Evolutionary conservation across 805 yeast genomes (phyloP).

Genomic region (Metschnikowia henanensis): DNA sequence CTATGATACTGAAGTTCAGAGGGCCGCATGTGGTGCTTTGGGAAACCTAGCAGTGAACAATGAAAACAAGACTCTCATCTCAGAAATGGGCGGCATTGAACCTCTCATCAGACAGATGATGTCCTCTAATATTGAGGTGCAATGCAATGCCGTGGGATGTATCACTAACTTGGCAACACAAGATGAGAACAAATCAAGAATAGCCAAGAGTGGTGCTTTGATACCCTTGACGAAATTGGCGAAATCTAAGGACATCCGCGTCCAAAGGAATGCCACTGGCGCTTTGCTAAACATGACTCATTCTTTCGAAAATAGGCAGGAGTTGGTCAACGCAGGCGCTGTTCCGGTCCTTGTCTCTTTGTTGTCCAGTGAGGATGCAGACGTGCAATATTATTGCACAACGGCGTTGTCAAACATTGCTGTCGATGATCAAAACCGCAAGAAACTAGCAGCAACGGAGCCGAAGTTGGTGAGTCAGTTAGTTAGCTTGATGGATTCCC

Average conservation of each 20-base stretch:
- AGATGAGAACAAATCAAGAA: conserved; percentile 94
- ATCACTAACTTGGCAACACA: conserved; percentile 97
- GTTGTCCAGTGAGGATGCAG: conserved; percentile 85
- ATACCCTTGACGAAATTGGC: conserved; percentile 94
- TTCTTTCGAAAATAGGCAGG: conserved; percentile 93
- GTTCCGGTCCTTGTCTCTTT: conserved; percentile 93
- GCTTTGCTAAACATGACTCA: conserved; percentile 98
- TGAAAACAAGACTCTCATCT: conserved; percentile 89
- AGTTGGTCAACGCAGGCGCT: conserved; percentile 96
- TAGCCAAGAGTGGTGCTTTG: conserved; percentile 94
- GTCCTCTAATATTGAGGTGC: conserved; percentile 95
- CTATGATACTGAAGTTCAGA: conserved; percentile 90
- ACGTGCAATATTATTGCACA: conserved; percentile 97
- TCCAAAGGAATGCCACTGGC: conserved; percentile 98
- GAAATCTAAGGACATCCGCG: conserved; percentile 90
- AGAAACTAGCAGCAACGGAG: conserved; percentile 85
- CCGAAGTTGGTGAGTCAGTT: conserved; percentile 87
- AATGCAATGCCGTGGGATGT: conserved; percentile 99
- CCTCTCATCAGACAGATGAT: conserved; percentile 97
- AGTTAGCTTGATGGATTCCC: conserved; percentile 89
- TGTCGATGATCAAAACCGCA: conserved; percentile 90
- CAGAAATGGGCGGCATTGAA: conserved; percentile 97
- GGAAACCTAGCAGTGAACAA: conserved; percentile 98
- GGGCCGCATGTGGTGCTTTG: conserved; percentile 98
- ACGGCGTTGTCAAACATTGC: conserved; percentile 97